These are phyloP conservation scores for Neurospora crassa DNA, from an alignment of 2,329 filamentous ascomycete genomes.

Conservation along the genomic window DNA sequence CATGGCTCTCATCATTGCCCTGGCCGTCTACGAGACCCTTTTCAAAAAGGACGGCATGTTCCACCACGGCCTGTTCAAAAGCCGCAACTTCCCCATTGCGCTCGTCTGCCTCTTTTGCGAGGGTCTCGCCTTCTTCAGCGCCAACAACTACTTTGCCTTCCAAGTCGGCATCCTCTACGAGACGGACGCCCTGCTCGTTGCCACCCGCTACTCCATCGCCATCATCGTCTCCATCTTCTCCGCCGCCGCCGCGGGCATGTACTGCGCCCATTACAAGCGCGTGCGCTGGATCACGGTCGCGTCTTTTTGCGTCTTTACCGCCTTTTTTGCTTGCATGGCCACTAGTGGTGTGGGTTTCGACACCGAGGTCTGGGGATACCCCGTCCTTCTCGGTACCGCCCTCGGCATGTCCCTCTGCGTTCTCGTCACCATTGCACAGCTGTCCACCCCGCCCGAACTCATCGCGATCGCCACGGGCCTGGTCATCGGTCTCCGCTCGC, in stretches of 20 bases:
- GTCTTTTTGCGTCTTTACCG: constrained; percentile 21
- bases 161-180: constrained; percentile 28
- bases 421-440: constrained; percentile 28
- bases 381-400: constrained; percentile 25
- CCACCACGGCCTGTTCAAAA: constrained; percentile 29
- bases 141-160: constrained; percentile 32
- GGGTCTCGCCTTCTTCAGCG: constrained; percentile 29
- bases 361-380: constrained; percentile 25
- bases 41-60: constrained; percentile 31
- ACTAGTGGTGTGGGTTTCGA: constrained; percentile 18
- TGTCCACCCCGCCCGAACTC: constrained; percentile 27
- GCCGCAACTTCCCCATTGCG: constrained; percentile 28
- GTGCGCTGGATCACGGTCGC: constrained; percentile 19
- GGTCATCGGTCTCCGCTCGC: constrained; percentile 28
- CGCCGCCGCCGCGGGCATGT: constrained; percentile 22
- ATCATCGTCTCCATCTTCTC: constrained; percentile 23
- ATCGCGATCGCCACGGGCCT: constrained; percentile 23
- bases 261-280: constrained; percentile 21
- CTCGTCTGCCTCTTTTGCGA: constrained; percentile 27
- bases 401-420: constrained; percentile 26
- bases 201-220: constrained; percentile 25
- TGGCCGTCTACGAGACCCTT: constrained; percentile 25
- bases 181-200: constrained; percentile 23
- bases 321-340: constrained; percentile 28
- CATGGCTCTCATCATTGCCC: constrained; percentile 17